Percentiles rank a stretch among this genome's conserved stretches.
phyloP scores from a whole-genome alignment of 345 rosid species.

The Populus euphratica region DNA sequence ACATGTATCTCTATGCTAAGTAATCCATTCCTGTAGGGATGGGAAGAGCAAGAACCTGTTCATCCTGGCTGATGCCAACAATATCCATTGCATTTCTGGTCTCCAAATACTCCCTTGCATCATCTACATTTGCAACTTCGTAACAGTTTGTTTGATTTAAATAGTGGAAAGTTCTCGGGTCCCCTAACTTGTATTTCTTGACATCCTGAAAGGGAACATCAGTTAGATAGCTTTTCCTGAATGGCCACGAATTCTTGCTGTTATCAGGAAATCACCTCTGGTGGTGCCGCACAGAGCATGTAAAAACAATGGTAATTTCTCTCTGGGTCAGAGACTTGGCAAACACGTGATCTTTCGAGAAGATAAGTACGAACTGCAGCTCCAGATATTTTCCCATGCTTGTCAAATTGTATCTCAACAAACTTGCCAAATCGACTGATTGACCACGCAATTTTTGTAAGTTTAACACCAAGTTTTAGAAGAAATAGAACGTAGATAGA shows the following conservation, averaged over 20 bases:
- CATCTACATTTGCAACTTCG: slow-evolving; percentile 62
- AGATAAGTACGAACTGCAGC: slow-evolving; percentile 79
- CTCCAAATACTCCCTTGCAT: slow-evolving; percentile 66
- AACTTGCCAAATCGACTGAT: slow-evolving; percentile 85
- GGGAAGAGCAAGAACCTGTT: slow-evolving; percentile 43
- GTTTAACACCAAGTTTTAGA: not conserved
- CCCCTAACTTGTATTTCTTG: slow-evolving; percentile 61
- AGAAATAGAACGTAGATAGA: not conserved
- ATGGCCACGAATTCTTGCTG: not conserved
- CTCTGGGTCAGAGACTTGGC: slow-evolving; percentile 76
- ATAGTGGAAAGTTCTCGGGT: slow-evolving; percentile 63
- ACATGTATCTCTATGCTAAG: not conserved
- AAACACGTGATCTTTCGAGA: slow-evolving; percentile 77
- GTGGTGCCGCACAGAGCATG: slow-evolving; percentile 70
- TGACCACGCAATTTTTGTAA: not conserved
- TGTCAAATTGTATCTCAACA: slow-evolving; percentile 86
- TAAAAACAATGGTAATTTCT: slow-evolving; percentile 76
- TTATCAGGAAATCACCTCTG: slow-evolving; percentile 38
- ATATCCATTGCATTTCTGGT: slow-evolving; percentile 80
- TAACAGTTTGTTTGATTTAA: slow-evolving; percentile 68
- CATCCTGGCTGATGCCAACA: slow-evolving; percentile 59
- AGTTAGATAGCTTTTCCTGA: slow-evolving; percentile 8
- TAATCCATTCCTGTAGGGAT: not conserved
- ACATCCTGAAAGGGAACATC: slow-evolving; percentile 44
- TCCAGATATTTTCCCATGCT: slow-evolving; percentile 80